Conservation (phyloP, 2,329 filamentous ascomycete species). For the Fusarium udum region DNA sequence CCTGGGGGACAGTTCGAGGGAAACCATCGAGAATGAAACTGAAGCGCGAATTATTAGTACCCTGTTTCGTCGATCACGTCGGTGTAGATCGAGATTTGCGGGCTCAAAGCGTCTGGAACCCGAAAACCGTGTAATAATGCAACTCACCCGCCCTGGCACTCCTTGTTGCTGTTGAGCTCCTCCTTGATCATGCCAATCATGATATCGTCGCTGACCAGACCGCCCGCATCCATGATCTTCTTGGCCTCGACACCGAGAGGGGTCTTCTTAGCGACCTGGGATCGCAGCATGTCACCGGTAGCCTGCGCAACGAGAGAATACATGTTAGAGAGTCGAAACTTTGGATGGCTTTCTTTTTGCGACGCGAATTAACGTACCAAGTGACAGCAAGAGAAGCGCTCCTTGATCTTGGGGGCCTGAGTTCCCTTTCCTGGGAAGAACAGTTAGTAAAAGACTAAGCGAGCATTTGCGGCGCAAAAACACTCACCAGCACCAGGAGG, state of each 20-base stretch:
- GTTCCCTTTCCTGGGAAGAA: constrained; percentile 87
- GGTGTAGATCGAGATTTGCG: constrained; percentile 4
- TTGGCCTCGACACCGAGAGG: constrained; percentile 93
- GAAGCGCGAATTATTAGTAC: constrained; percentile 35
- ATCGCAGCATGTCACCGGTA: constrained; percentile 98
- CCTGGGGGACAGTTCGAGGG: constrained; percentile 94
- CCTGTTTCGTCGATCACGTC: constrained; percentile 18
- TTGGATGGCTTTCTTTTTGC: neutral
- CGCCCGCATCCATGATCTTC: constrained; percentile 99
- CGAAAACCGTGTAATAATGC: constrained; percentile 41
- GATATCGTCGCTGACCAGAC: constrained; percentile 97
- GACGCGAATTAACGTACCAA: constrained; percentile 69
- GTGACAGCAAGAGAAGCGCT: constrained; percentile 97
- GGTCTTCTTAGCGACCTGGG: constrained; percentile 98
- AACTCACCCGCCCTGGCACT: constrained; percentile 92
- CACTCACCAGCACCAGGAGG: constrained; percentile 92
- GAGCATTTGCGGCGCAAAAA: constrained; percentile 11
- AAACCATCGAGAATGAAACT: constrained; percentile 99
- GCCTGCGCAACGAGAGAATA: constrained; percentile 65
- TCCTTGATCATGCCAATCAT: constrained; percentile 99
- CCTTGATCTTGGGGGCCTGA: constrained; percentile 97
- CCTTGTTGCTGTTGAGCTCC: constrained; percentile 90
- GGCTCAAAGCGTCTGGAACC: neutral
- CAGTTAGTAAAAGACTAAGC: constrained; percentile 26
- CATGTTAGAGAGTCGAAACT: constrained; percentile 19